phyloP scores from a whole-genome alignment of 148 eudicot genomes.

The Rhododendron griersonianum region DNA sequence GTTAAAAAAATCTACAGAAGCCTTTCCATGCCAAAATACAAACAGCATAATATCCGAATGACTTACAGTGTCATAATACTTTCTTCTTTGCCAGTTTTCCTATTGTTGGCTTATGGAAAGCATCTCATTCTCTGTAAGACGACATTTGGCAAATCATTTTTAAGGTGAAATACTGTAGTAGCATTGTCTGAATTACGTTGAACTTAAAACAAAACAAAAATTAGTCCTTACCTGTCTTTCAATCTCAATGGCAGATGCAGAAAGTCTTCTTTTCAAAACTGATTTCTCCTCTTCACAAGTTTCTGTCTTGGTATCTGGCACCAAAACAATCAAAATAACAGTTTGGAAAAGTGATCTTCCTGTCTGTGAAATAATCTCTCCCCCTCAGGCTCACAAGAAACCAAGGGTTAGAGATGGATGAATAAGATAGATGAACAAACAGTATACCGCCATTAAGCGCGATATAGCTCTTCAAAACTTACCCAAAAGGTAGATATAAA shows the following conservation, averaged over 20 bases:
- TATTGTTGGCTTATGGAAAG: constrained; percentile 44
- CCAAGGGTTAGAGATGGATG: neutral
- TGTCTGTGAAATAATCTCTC: neutral
- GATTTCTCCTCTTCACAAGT: constrained; percentile 81
- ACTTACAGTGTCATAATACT: neutral
- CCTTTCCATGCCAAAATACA: neutral
- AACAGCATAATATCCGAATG: neutral
- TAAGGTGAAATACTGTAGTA: constrained; percentile 2
- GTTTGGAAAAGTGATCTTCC: neutral
- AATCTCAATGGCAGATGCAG: constrained; percentile 72
- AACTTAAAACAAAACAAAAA: neutral
- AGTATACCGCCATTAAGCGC: neutral
- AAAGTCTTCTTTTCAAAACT: constrained; percentile 62
- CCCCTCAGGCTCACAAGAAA: neutral
- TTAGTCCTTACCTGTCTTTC: constrained; percentile 70
- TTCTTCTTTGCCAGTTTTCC: neutral
- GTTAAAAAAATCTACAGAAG: neutral
- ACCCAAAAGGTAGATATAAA: neutral
- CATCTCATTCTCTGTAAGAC: constrained; percentile 82
- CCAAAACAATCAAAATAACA: neutral
- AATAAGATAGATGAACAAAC: neutral
- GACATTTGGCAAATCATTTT: neutral
- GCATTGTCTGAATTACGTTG: neutral
- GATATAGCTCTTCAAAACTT: neutral
- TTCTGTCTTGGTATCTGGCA: constrained; percentile 65